A percentile compares a stretch with the other conserved stretches of the same genome.
Conservation (phyloP, 257 asterid genomes). For the Plantago ovata region DNA sequence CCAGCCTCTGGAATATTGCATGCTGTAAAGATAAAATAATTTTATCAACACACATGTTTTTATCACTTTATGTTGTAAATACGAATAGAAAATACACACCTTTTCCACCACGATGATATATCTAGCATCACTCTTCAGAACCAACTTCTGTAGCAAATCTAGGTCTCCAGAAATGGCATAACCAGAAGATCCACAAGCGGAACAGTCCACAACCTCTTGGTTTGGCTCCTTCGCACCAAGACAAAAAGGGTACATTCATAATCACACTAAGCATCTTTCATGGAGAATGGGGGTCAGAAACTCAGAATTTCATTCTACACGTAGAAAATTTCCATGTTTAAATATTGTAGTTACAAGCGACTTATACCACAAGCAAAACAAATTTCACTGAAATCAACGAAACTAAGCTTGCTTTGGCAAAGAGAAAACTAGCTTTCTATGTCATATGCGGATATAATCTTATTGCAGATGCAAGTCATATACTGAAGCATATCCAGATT, state of each 20-base stretch:
- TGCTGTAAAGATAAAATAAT: slow-evolving; percentile 45
- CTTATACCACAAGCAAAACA: background rate
- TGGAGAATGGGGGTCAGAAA: background rate
- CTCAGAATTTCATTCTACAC: background rate
- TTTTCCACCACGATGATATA: slow-evolving; percentile 87
- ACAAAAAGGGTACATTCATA: slow-evolving; percentile 8
- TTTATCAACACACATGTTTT: slow-evolving; percentile 22
- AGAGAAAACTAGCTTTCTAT: too few relatives aligned
- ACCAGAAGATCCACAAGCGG: slow-evolving; percentile 85
- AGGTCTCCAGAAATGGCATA: slow-evolving; percentile 90
- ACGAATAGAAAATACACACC: slow-evolving; percentile 35
- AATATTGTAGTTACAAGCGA: background rate
- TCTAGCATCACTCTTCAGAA: slow-evolving; percentile 77
- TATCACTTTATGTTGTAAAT: background rate
- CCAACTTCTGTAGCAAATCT: slow-evolving; percentile 47
- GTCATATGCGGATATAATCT: too few relatives aligned
- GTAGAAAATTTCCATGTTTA: background rate
- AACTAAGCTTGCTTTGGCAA: too few relatives aligned
- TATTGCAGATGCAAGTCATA: background rate
- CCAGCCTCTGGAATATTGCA: slow-evolving; percentile 90
- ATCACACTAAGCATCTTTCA: slow-evolving; percentile 3
- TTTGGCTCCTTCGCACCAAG: slow-evolving; percentile 62
- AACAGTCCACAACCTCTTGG: slow-evolving; percentile 68
- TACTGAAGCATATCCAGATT: background rate
- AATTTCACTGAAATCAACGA: too few relatives aligned